Conservation (phyloP, 1,284 basidiomycete species). For the Vanrija sp. region DNA sequence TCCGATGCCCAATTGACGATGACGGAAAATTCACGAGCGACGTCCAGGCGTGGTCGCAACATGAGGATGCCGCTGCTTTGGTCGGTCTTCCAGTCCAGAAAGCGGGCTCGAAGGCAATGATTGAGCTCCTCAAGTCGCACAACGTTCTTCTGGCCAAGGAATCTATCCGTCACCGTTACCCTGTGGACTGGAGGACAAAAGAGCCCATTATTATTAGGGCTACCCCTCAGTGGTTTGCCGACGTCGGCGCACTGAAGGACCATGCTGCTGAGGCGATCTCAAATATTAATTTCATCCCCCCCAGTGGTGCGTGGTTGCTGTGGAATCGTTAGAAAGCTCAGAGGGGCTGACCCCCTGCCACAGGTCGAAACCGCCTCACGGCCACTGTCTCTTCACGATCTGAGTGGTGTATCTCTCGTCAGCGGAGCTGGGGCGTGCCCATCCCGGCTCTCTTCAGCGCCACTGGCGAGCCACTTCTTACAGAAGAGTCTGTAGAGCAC, state of each 20-base stretch:
- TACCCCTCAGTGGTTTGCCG: slow-evolving; percentile 97
- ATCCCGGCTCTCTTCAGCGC: slow-evolving; percentile 83
- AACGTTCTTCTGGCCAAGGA: slow-evolving; percentile 65
- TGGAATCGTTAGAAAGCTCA: background rate
- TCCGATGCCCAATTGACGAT: slow-evolving; percentile 72
- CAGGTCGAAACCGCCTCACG: slow-evolving; percentile 79
- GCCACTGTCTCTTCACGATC: slow-evolving; percentile 81
- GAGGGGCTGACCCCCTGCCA: background rate
- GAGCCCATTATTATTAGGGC: slow-evolving; percentile 91
- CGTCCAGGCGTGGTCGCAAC: slow-evolving; percentile 58
- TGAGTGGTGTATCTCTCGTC: slow-evolving; percentile 99
- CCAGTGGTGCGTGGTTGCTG: slow-evolving; percentile 58
- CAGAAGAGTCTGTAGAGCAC: slow-evolving; percentile 65
- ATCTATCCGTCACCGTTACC: slow-evolving; percentile 80
- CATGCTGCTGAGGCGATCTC: slow-evolving; percentile 68
- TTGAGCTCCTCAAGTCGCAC: slow-evolving; percentile 59
- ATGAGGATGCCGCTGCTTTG: slow-evolving; percentile 30
- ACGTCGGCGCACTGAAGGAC: slow-evolving; percentile 77
- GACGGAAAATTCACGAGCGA: slow-evolving; percentile 68
- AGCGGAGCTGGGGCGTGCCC: slow-evolving; percentile 96
- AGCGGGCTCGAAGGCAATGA: slow-evolving; percentile 65
- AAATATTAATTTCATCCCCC: slow-evolving; percentile 73
- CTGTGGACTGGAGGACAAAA: slow-evolving; percentile 96
- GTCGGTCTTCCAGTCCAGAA: slow-evolving; percentile 69
- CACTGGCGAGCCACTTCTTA: slow-evolving; percentile 65